phyloP scores from a whole-genome alignment of 306 rosid genomes.

The Gillenia trifoliata region DNA sequence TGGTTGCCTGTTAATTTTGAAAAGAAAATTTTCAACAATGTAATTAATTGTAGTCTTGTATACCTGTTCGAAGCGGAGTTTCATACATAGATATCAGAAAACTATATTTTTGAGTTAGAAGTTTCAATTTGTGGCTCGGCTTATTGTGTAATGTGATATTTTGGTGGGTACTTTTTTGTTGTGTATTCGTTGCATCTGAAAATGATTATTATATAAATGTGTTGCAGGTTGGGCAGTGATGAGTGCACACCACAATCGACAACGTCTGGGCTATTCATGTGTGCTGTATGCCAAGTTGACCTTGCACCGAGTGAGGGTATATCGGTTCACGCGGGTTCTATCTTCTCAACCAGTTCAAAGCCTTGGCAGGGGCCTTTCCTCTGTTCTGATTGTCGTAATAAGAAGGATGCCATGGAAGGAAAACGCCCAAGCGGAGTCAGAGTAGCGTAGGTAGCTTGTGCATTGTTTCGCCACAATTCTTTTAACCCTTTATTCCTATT shows the following conservation, averaged over 20 bases:
- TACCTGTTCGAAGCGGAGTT: background rate
- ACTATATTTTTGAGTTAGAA: background rate
- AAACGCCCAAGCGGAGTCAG: conserved; percentile 83
- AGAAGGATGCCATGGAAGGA: conserved; percentile 99
- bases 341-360: conserved; percentile 83
- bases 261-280: conserved; percentile 72
- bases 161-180: too few relatives aligned
- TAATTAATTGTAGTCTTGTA: background rate
- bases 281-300: conserved; percentile 92
- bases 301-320: conserved; percentile 89
- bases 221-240: conserved; percentile 72
- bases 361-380: conserved; percentile 99
- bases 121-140: background rate
- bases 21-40: background rate
- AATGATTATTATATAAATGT: conserved; percentile 4
- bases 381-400: conserved; percentile 74
- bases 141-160: background rate
- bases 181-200: background rate
- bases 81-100: background rate
- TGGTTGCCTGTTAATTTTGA: background rate
- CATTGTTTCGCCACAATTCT: background rate
- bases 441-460: conserved; percentile 56
- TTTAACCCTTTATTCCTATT: conserved; percentile 23
- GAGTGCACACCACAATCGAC: conserved; percentile 62
- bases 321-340: conserved; percentile 89